Base-by-base conservation (phyloP, 345 rosid genomes). In the Geranium brycei region DNA sequence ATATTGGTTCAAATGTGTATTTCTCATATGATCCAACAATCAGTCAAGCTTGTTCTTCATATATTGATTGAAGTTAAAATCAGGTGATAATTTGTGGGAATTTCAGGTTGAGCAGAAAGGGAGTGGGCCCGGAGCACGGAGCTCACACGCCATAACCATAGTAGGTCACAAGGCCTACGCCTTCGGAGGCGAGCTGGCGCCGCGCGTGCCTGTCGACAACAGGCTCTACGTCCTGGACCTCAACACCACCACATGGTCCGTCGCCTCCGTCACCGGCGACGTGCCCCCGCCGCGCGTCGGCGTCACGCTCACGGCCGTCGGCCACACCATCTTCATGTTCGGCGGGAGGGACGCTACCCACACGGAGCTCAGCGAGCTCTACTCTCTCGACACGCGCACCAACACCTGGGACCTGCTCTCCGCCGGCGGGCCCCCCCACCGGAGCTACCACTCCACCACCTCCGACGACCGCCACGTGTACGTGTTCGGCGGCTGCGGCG, bases 201-300 rank as follows among this genome's bases (percentile, higher is more conserved):
- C 96, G 0, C 90, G 96, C 51, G 93, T 87, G 68, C 96, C 98
- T 0, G 95, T 91, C 0, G 96, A 91, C 81, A 89, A 89, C 87
- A 65, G 79, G 1, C 84, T 91, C 66, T 71, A 89, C 19, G 81
- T 81, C 38, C 87, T 89, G 35, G 89, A 91, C 71, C 85, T 91
- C 58, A 19, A 72, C 63, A 73, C 77, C 65, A 62, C 61, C 53
- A 75, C 91, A 14, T 89, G 95, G 98, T 81, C 92, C 0, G 64
- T 84, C 59, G 85, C 81, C 0, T 72, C 73, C 12, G 82, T 73
- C 62, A 77, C 89, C 5, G 96, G 89, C 0, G 85, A 87, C 4
- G 61, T 81, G 58, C 96, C 96, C 14, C 98, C 96, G 16, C 95
- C 91, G 4, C 89, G 96, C 2, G 95, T 91, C 0, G 98, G 98